Conservation (phyloP, 1,284 basidiomycete species). For the Marasmius oreades region DNA sequence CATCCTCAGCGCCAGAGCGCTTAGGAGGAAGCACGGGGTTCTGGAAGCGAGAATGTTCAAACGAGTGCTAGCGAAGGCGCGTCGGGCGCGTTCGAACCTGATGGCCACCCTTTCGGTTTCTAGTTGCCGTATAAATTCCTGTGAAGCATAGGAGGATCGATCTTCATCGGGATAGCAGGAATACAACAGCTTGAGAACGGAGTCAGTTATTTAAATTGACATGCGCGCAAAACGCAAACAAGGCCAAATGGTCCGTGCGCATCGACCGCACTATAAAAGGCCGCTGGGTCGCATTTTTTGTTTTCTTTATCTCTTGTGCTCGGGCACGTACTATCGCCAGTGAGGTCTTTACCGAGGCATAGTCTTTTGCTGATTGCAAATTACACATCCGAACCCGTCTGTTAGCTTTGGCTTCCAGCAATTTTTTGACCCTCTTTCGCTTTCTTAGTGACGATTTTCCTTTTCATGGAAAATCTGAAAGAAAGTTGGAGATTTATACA, state of each 20-base stretch:
- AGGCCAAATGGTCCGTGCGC: constrained; percentile 42
- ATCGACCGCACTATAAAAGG: constrained; percentile 28
- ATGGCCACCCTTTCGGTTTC: neutral
- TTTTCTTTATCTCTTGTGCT: constrained; percentile 72
- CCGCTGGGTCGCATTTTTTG: neutral
- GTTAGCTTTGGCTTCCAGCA: constrained; percentile 72
- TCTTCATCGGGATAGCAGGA: too few species aligned
- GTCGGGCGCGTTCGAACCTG: too few species aligned
- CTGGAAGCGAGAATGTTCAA: neutral
- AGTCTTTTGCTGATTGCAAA: constrained; percentile 93
- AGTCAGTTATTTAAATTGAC: too few species aligned
- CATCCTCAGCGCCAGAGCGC: neutral
- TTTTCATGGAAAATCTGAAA: neutral
- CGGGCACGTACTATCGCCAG: constrained; percentile 89
- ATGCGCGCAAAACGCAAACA: constrained; percentile 2
- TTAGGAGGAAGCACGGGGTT: neutral
- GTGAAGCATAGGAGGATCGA: too few species aligned
- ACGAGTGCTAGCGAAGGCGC: neutral
- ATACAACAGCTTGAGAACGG: neutral
- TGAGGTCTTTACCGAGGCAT: constrained; percentile 89
- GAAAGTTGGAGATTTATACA: too few species aligned
- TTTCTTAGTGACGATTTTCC: constrained; percentile 1
- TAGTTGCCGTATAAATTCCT: too few species aligned
- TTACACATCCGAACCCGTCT: constrained; percentile 85
- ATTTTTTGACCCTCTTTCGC: constrained; percentile 55